phyloP scores from a whole-genome alignment of 225 moss, liverwort and hornwort genomes.

The Anthoceros angustus region DNA sequence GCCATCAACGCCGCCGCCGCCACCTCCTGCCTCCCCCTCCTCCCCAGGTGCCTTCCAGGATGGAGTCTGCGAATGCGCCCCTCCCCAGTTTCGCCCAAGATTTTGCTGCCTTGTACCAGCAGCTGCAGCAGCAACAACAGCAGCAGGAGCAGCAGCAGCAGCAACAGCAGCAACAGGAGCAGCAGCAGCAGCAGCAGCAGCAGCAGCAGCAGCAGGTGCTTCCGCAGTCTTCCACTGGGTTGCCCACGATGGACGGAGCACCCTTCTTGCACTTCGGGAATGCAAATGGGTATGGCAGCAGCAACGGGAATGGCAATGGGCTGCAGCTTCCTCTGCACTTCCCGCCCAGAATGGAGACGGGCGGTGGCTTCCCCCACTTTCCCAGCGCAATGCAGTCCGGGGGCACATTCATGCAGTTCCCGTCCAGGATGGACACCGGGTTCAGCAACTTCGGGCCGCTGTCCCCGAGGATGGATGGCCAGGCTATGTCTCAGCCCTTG shows the following conservation, averaged over 20 bases:
- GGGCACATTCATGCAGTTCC: neutral
- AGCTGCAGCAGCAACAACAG: too few species aligned
- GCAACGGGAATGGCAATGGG: too few species aligned
- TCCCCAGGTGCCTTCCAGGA: neutral
- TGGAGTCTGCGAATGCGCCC: neutral
- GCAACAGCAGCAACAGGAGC: too few species aligned
- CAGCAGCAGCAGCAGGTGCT: too few species aligned
- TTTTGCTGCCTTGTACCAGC: neutral
- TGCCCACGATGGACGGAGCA: too few species aligned
- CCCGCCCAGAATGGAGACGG: neutral
- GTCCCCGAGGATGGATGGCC: neutral
- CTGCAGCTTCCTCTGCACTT: too few species aligned
- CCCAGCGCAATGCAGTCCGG: neutral
- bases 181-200: too few species aligned
- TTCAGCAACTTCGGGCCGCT: neutral
- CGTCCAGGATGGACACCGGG: neutral
- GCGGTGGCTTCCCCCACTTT: neutral
- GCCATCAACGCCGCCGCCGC: conserved; percentile 1
- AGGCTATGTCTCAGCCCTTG: neutral
- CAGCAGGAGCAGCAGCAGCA: too few species aligned
- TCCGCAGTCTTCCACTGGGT: too few species aligned
- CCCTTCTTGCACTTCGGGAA: too few species aligned
- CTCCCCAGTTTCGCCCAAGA: neutral
- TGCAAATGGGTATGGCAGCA: too few species aligned
- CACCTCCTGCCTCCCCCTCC: neutral